phyloP scores from a whole-genome alignment of 2,329 filamentous ascomycete genomes.

The Colletotrichum zoysiae region DNA sequence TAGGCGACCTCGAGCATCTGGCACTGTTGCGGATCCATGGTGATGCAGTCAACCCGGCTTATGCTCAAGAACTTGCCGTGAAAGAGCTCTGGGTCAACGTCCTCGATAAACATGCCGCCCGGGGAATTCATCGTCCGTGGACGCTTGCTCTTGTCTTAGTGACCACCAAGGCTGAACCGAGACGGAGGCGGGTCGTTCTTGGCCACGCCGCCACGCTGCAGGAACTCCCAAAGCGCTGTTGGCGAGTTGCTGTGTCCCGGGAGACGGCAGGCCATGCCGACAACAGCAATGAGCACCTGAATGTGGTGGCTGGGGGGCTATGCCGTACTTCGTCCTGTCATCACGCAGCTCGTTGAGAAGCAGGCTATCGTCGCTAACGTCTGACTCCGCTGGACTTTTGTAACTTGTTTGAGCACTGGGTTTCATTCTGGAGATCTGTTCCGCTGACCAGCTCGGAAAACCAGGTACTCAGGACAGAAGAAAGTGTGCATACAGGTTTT shows the following conservation, averaged over 20 bases:
- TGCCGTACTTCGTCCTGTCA: too few species aligned
- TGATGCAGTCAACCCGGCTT: slow-evolving; percentile 61
- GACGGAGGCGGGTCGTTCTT: slow-evolving; percentile 46
- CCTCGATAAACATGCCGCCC: slow-evolving; percentile 53
- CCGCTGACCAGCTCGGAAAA: too few species aligned
- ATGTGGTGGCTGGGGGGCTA: too few species aligned
- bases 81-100: slow-evolving; percentile 47
- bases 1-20: slow-evolving; percentile 55
- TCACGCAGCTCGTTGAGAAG: too few species aligned
- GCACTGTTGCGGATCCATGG: slow-evolving; percentile 65
- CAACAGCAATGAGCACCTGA: slow-evolving; percentile 54
- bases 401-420: too few species aligned
- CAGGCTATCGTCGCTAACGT: too few species aligned
- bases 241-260: slow-evolving; percentile 53
- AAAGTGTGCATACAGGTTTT: too few species aligned
- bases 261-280: slow-evolving; percentile 58
- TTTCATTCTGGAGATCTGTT: too few species aligned
- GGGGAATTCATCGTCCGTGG: slow-evolving; percentile 50
- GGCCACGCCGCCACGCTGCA: slow-evolving; percentile 49
- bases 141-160: slow-evolving; percentile 53
- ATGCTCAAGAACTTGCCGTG: slow-evolving; percentile 53
- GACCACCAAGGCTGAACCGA: slow-evolving; percentile 52
- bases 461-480: too few species aligned
- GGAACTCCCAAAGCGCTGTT: slow-evolving; percentile 54
- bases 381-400: too few species aligned